Percentiles rank a stretch among this genome's conserved stretches.
Conservation (phyloP, 805 yeast genomes). For the Cyberlindnera mississippiensis region DNA sequence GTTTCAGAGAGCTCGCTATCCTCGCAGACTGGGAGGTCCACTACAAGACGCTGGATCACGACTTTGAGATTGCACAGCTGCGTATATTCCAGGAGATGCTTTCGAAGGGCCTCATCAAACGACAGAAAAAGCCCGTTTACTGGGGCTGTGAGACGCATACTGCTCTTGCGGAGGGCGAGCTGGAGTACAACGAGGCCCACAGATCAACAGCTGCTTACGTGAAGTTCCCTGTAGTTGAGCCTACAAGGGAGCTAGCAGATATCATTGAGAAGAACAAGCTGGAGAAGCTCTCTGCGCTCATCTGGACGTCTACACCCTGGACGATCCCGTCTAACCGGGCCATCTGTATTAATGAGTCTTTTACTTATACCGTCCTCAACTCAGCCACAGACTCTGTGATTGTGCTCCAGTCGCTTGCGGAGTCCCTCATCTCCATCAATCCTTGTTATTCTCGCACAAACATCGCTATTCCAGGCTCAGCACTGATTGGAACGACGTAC, state of each 20-base stretch:
- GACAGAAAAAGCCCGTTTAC: constrained; percentile 93
- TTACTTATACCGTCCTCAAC: constrained; percentile 52
- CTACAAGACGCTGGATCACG: constrained; percentile 68
- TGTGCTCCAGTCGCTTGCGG: constrained; percentile 51
- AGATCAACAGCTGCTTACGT: constrained; percentile 64
- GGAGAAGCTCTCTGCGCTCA: constrained; percentile 37
- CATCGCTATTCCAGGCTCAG: constrained; percentile 38
- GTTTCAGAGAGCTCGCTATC: constrained; percentile 69
- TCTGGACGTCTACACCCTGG: constrained; percentile 99
- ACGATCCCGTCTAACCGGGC: constrained; percentile 87
- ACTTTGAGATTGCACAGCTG: constrained; percentile 74
- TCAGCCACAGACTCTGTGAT: constrained; percentile 42
- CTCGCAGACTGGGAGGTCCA: constrained; percentile 78
- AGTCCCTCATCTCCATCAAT: constrained; percentile 33
- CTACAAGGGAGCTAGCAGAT: constrained; percentile 18
- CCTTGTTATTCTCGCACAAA: constrained; percentile 22
- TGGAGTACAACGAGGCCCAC: constrained; percentile 78
- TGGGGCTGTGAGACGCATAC: constrained; percentile 96
- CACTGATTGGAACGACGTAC: constrained; percentile 43
- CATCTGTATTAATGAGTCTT: constrained; percentile 59
- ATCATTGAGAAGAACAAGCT: constrained; percentile 10
- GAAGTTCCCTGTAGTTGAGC: constrained; percentile 51
- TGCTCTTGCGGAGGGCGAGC: constrained; percentile 94
- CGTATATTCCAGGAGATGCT: constrained; percentile 63
- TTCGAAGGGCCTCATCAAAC: constrained; percentile 60